phyloP scores from a whole-genome alignment of 305 asterid genomes.

The Rubia balearica region DNA sequence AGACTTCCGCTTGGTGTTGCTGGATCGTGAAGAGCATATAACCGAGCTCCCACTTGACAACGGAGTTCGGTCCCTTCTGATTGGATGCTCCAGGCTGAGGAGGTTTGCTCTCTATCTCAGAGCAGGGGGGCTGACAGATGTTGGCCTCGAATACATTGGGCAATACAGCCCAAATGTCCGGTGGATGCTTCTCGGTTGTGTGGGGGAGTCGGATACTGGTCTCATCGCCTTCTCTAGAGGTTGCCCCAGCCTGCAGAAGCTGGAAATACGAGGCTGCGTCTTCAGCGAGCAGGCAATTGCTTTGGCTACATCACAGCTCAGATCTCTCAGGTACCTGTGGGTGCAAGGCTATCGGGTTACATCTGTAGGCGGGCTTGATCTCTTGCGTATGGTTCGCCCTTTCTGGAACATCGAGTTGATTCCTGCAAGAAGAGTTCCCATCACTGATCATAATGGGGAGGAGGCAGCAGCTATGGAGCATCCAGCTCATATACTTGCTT shows the following conservation, averaged over 20 bases:
- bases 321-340: conserved; percentile 73
- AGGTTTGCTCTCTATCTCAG: conserved; percentile 88
- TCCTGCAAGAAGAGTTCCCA: conserved; percentile 45
- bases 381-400: conserved; percentile 61
- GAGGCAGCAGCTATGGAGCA: conserved; percentile 31
- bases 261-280: conserved; percentile 85
- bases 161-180: conserved; percentile 57
- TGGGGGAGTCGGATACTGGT: conserved; percentile 80
- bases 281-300: conserved; percentile 86
- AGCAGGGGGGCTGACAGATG: conserved; percentile 75
- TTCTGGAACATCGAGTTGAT: conserved; percentile 91
- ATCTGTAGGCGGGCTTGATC: conserved; percentile 42
- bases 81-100: conserved; percentile 57
- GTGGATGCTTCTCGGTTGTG: conserved; percentile 96
- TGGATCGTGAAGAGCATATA: conserved; percentile 59
- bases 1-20: conserved; percentile 86
- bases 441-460: conserved; percentile 29
- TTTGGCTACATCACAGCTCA: conserved; percentile 45
- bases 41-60: conserved; percentile 89
- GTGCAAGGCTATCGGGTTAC: conserved; percentile 79
- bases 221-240: conserved; percentile 80
- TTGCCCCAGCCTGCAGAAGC: conserved; percentile 73
- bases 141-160: conserved; percentile 76
- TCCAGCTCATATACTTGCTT: conserved; percentile 91
- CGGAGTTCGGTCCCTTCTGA: conserved; percentile 69